Base-by-base conservation (phyloP, 140 eudicot species). In the Oenanthe javanica region DNA sequence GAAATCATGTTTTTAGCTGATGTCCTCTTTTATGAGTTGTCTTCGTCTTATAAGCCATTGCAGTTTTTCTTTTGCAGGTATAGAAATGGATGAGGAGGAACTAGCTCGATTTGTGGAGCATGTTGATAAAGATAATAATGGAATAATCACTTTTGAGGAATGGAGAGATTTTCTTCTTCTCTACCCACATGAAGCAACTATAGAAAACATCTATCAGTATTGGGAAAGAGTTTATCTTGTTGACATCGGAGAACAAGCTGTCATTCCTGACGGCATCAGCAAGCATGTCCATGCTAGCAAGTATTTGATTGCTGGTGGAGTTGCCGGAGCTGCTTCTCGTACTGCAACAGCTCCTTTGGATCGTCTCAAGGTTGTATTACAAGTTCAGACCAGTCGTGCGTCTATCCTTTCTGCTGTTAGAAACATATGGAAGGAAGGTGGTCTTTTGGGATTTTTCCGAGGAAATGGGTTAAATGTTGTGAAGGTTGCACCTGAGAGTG, bases 401-500 rank as follows among this genome's bases (percentile, higher is more conserved):
- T 72, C 92, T n/a, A 86, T 94, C 19, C 77, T 81, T 51, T 84
- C 99, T 12, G 97, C 96, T 13, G 81, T 89, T 51, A 83, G 80
- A 38, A 87, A 79, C 50, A 90, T 94, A 79, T 90, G 97, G 99
- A 94, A 86, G 36, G 97, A 94, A 64, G 97, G 97, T 15, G 83
- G 90, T 6, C 25, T 90, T 59, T 79, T 84, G 76, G 90, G 93
- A 1, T 94, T 94, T 80, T 94, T 92, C 52, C 85, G 97, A 79
- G 99, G 99, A 49, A 94, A 94, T 49, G 99, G 99, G 48, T 61
- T 94, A 59, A 94, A 94, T 75, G 97, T 92, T 11, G 21, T 94
- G 75, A 94, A 94, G 90, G 99, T 94, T 72, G 99, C 97, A 38
- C 99, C 99, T 13, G 99, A 94, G 87, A 94, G 97, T 70, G 99